A percentile compares a stretch with the other conserved stretches of the same genome.
Evolutionary conservation across 2,329 filamentous ascomycete species (phyloP).

Genomic region (Aspergillus sergii): DNA sequence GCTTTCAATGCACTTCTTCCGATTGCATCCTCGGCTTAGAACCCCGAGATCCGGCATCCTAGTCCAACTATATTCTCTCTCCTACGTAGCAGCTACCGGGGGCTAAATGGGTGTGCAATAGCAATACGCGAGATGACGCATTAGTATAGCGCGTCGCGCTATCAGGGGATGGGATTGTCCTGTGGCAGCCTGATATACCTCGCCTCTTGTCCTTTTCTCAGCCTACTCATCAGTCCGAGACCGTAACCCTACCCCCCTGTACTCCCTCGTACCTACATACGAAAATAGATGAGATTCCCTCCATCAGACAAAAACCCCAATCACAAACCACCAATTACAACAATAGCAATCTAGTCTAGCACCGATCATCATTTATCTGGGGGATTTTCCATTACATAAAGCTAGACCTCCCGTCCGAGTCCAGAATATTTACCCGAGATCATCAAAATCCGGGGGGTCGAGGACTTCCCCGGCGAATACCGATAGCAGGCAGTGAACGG

Average conservation of each 20-base stretch:
- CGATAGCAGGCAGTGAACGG: neutral
- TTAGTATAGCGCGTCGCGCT: neutral
- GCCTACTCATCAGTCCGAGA: neutral
- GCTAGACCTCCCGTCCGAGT: slow-evolving; percentile 16
- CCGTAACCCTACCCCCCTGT: neutral
- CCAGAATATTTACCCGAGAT: slow-evolving; percentile 21
- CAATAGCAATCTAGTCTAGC: neutral
- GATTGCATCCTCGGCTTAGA: neutral
- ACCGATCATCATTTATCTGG: neutral
- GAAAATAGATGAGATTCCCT: neutral
- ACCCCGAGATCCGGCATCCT: neutral
- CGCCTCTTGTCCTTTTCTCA: no score
- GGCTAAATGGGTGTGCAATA: neutral
- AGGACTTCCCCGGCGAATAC: neutral
- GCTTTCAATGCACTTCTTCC: neutral
- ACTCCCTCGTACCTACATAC: neutral
- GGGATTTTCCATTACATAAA: slow-evolving; percentile 1
- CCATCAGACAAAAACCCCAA: neutral
- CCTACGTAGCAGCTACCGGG: no score
- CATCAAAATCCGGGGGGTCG: neutral
- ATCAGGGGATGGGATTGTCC: neutral
- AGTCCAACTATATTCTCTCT: neutral
- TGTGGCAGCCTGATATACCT: no score
- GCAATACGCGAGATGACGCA: neutral
- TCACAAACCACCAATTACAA: neutral